Evolutionary conservation across 441 rosid species (phyloP), one percentile per base, ranked within the genome.

Genomic region (Biscutella auriculata): DNA sequence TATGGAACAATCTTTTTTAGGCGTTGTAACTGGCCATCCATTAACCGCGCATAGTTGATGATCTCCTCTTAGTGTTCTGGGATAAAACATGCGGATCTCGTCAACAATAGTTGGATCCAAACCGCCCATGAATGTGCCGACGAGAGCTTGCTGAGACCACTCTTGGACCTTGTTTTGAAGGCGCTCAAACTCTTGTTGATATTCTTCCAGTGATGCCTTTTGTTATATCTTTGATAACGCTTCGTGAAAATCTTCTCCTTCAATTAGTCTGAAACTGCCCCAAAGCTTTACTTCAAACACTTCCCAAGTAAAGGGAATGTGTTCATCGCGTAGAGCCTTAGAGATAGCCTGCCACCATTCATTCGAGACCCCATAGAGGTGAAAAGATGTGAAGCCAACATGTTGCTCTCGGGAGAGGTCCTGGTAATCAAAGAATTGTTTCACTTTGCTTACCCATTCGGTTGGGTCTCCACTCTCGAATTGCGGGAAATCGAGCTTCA

Each of bases 101-200:
- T 14, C 17, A 0, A 17, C 2, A 0, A 13, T 37, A 0, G 16
- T 2, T 0, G 0, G 0, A 0, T 37, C 8, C 0, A 37, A 5
- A 0, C 19, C 17, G 0, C 19, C 19, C 44, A 40, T 1, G 9
- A 15, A 40, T 0, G 25, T 8, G 0, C 25, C 25, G 1, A 40
- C 44, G 0, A 40, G 6, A 0, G 25, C 44, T 1, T 40, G 21
- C 4, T 39, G 2, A 0, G 44, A 7, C 23, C 23, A 39, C 0
- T 3, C 10, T 0, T 15, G 5, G 0, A 39, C 23, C 6, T 8
- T 39, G 2, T 7, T 15, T 10, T 14, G 4, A 2, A 39, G 1
- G 1, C 9, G 8, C 11, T 39, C 23, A 14, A 39, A 39, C 1
- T 39, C 44, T 6, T 8, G 3, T 6, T 39, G 44, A 4, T 15